Percentiles rank a stretch among this genome's conserved stretches.
These are phyloP conservation scores for Dendrocalamus sinicus DNA, from an alignment of 176 grass and related monocot genomes.

Conservation along the genomic window DNA sequence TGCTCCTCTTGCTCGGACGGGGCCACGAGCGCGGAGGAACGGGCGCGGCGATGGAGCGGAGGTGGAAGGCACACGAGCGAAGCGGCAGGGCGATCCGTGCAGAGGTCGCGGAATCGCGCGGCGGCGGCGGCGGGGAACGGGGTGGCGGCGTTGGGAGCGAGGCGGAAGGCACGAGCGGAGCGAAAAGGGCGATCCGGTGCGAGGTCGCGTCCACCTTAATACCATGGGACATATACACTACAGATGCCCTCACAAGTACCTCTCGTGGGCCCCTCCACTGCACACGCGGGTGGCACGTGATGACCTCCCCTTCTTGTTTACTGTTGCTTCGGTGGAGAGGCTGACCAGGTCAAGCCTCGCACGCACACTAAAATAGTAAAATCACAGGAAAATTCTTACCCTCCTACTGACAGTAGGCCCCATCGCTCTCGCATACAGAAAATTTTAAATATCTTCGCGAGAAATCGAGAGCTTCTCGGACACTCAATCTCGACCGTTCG, in stretches of 20 bases:
- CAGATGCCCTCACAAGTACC: background rate
- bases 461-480: background rate
- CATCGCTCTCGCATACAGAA: background rate
- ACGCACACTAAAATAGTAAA: background rate
- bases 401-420: background rate
- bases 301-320: background rate
- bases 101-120: no score
- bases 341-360: background rate
- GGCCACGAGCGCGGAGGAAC: no score
- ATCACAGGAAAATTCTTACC: background rate
- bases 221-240: no score
- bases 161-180: no score
- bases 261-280: background rate
- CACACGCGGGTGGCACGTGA: background rate
- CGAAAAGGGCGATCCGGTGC: no score
- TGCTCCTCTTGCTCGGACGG: no score
- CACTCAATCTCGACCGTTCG: constrained; percentile 10
- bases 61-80: no score
- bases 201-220: no score
- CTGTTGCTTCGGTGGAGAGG: background rate
- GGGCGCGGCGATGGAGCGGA: no score
- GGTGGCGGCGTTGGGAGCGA: no score
- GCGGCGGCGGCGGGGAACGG: no score
- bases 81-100: no score
- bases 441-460: background rate